These are phyloP conservation scores for Furcasterigmium furcatum DNA, from an alignment of 2,329 filamentous ascomycete genomes.

Conservation along the genomic window DNA sequence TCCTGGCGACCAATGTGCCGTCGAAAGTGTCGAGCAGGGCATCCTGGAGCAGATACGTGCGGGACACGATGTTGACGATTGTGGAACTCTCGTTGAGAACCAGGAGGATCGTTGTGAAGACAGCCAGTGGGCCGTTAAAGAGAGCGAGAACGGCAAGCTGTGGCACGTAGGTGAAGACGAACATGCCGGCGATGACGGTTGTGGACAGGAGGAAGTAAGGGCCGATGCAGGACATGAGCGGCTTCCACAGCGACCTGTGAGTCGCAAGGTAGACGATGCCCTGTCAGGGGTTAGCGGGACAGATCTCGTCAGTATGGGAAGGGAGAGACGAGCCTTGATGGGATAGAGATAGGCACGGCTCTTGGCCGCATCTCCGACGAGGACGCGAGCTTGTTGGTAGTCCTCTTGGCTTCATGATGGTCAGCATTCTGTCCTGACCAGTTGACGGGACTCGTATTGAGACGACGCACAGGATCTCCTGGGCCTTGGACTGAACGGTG, in stretches of 20 bases:
- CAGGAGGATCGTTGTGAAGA: slow-evolving; percentile 68
- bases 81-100: slow-evolving; percentile 61
- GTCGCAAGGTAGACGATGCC: slow-evolving; percentile 58
- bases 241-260: slow-evolving; percentile 56
- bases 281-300: slow-evolving; percentile 28
- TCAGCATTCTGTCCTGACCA: too few species aligned
- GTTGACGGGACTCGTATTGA: too few species aligned
- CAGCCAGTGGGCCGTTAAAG: slow-evolving; percentile 78
- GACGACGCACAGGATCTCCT: slow-evolving; percentile 47
- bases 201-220: slow-evolving; percentile 68
- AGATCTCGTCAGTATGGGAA: slow-evolving; percentile 6
- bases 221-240: slow-evolving; percentile 50
- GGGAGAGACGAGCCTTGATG: slow-evolving; percentile 51
- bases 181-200: slow-evolving; percentile 76
- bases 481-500: slow-evolving; percentile 41
- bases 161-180: slow-evolving; percentile 82
- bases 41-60: slow-evolving; percentile 75
- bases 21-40: slow-evolving; percentile 88
- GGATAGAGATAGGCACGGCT: slow-evolving; percentile 77
- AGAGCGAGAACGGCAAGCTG: slow-evolving; percentile 81
- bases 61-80: slow-evolving; percentile 54
- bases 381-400: slow-evolving; percentile 58
- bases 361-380: slow-evolving; percentile 66
- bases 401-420: slow-evolving; percentile 59
- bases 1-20: slow-evolving; percentile 56